A percentile compares a stretch with the other conserved stretches of the same genome.
These are phyloP conservation scores for Kodamaea kakaduensis DNA, from an alignment of 805 yeast genomes.

Conservation along the genomic window DNA sequence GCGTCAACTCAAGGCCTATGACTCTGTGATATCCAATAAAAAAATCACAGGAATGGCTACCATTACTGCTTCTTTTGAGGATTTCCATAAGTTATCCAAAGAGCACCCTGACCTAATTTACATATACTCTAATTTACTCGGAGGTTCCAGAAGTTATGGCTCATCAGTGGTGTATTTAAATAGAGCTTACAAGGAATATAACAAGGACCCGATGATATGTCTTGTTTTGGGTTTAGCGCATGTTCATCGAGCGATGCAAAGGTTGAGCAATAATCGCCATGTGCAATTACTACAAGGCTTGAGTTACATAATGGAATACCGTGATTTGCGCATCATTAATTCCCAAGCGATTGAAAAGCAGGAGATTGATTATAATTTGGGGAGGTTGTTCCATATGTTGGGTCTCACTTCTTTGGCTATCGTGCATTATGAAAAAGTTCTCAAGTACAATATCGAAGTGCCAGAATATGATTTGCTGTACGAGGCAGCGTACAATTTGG, in stretches of 20 bases:
- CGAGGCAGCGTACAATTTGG: slow-evolving; percentile 85
- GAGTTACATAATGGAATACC: slow-evolving; percentile 71
- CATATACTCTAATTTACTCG: slow-evolving; percentile 75
- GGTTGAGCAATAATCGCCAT: slow-evolving; percentile 82
- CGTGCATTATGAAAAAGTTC: slow-evolving; percentile 65
- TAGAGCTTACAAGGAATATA: slow-evolving; percentile 62
- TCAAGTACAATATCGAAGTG: slow-evolving; percentile 43
- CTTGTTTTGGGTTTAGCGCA: slow-evolving; percentile 75
- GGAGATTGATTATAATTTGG: slow-evolving; percentile 81
- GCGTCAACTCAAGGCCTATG: slow-evolving; percentile 87
- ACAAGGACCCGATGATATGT: slow-evolving; percentile 75
- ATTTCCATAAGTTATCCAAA: slow-evolving; percentile 28
- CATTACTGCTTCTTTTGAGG: slow-evolving; percentile 51
- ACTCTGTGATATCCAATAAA: slow-evolving; percentile 52
- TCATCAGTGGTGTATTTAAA: slow-evolving; percentile 77
- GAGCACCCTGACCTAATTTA: slow-evolving; percentile 66
- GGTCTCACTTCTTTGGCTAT: slow-evolving; percentile 76
- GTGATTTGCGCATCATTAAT: slow-evolving; percentile 42
- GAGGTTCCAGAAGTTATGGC: slow-evolving; percentile 75
- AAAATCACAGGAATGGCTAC: slow-evolving; percentile 77
- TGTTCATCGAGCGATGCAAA: slow-evolving; percentile 86
- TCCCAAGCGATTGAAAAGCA: slow-evolving; percentile 51
- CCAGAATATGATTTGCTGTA: slow-evolving; percentile 52
- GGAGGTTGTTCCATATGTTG: slow-evolving; percentile 77
- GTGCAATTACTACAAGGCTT: slow-evolving; percentile 85